Conservation (phyloP, 1,284 basidiomycete species). For the Cutaneotrichosporon sp. region DNA sequence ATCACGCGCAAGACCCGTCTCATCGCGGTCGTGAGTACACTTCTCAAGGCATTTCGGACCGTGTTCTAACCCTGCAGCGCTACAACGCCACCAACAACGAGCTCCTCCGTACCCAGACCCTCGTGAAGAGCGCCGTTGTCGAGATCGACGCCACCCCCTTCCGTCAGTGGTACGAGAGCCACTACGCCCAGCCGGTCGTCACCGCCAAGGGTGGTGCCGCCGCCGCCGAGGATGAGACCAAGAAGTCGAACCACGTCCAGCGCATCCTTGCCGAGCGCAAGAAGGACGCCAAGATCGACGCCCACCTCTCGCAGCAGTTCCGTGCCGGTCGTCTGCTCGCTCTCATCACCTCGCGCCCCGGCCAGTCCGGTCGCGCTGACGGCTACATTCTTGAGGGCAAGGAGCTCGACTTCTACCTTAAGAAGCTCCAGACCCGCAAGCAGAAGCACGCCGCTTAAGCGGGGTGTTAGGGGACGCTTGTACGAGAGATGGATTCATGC, state of each 20-base stretch:
- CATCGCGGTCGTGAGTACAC: conserved; percentile 79
- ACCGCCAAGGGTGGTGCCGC: conserved; percentile 59
- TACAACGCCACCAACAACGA: conserved; percentile 99
- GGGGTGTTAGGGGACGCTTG: conserved; percentile 19
- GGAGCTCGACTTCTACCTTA: conserved; percentile 93
- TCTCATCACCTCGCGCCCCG: conserved; percentile 81
- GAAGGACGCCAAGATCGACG: conserved; percentile 88
- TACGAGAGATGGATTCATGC: conserved; percentile 30
- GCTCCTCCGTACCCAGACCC: conserved; percentile 94
- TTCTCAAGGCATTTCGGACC: not conserved
- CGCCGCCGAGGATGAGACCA: conserved; percentile 57
- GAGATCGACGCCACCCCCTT: conserved; percentile 94
- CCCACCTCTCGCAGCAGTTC: conserved; percentile 63
- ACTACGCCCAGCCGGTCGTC: conserved; percentile 86
- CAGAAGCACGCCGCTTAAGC: conserved; percentile 68
- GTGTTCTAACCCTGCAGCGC: conserved; percentile 54
- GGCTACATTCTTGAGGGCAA: conserved; percentile 95
- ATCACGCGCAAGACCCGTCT: conserved; percentile 88
- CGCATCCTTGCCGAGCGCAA: conserved; percentile 80
- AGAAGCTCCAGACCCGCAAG: conserved; percentile 86
- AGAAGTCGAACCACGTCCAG: conserved; percentile 82
- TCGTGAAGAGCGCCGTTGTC: conserved; percentile 90
- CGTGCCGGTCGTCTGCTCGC: conserved; percentile 60
- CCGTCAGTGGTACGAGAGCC: conserved; percentile 96
- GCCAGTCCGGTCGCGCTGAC: conserved; percentile 88